These are phyloP conservation scores for Myriosclerotinia curreyana DNA, from an alignment of 2,329 filamentous ascomycete species.

Conservation along the genomic window DNA sequence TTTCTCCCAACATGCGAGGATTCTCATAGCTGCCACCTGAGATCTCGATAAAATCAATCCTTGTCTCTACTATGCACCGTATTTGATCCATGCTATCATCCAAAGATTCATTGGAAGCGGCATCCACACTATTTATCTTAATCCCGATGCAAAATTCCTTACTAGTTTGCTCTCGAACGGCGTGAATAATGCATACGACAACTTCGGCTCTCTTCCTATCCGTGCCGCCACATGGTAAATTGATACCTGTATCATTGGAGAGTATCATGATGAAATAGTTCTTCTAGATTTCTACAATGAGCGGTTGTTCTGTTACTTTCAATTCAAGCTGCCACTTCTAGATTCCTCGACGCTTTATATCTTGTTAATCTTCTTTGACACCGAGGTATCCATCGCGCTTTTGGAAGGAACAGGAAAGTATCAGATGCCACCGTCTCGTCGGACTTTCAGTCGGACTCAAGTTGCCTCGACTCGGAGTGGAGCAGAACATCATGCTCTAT, in stretches of 20 bases:
- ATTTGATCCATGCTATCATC: conserved; percentile 59
- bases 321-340: background rate
- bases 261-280: conserved; percentile 24
- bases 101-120: conserved; percentile 40
- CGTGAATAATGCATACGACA: conserved; percentile 63
- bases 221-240: conserved; percentile 54
- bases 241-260: conserved; percentile 26
- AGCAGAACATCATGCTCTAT: background rate
- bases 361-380: background rate
- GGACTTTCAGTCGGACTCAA: background rate
- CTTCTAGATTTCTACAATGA: background rate
- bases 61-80: conserved; percentile 46
- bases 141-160: conserved; percentile 49
- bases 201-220: conserved; percentile 69
- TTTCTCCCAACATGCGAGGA: conserved; percentile 38
- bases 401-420: background rate
- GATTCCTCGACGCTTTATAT: background rate
- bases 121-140: conserved; percentile 58
- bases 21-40: conserved; percentile 60
- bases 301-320: too few relatives aligned
- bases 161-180: conserved; percentile 46
- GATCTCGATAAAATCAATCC: conserved; percentile 65
- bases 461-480: background rate
- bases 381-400: background rate
- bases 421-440: background rate